These are phyloP conservation scores for Avena atlantica DNA, from an alignment of 176 grass and related monocot genomes.

Conservation along the genomic window DNA sequence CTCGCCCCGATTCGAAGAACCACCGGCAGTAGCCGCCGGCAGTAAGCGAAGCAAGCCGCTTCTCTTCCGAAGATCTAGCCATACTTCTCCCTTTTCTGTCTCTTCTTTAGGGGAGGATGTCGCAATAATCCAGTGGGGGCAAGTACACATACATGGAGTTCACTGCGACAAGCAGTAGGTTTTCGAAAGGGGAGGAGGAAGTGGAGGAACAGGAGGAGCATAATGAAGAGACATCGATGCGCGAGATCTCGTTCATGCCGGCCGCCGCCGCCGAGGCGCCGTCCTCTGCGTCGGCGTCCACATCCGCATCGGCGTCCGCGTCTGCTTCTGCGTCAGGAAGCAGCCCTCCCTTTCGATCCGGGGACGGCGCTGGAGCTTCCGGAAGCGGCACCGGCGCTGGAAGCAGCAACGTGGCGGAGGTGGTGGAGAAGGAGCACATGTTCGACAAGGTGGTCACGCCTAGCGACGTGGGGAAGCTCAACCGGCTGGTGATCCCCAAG, in stretches of 20 bases:
- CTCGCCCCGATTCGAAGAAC: background rate
- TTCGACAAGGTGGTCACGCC: constrained; percentile 99
- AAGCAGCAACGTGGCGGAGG: background rate
- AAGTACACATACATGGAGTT: constrained; percentile 46
- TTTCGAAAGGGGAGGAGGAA: constrained; percentile 57
- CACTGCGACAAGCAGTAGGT: constrained; percentile 39
- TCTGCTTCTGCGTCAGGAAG: constrained; percentile 42
- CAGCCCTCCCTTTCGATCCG: constrained; percentile 37
- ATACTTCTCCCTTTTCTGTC: background rate
- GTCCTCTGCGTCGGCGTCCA: constrained; percentile 36
- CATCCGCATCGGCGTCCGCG: constrained; percentile 23
- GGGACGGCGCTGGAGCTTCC: constrained; percentile 49
- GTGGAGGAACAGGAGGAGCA: constrained; percentile 41
- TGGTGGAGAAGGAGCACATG: constrained; percentile 94
- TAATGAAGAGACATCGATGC: constrained; percentile 31
- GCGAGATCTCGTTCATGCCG: constrained; percentile 61
- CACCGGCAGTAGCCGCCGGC: too few relatives aligned
- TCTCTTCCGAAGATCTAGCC: background rate
- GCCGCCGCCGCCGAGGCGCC: background rate
- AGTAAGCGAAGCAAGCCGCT: background rate
- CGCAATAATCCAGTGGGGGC: background rate
- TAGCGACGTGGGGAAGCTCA: constrained; percentile 98
- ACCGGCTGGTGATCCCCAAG: constrained; percentile 97
- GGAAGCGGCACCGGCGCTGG: constrained; percentile 40
- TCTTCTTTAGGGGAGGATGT: background rate